A percentile compares a stretch with the other conserved stretches of the same genome.
Evolutionary conservation across 2,329 filamentous ascomycete species (phyloP).

Genomic region (Penicillium sp.): DNA sequence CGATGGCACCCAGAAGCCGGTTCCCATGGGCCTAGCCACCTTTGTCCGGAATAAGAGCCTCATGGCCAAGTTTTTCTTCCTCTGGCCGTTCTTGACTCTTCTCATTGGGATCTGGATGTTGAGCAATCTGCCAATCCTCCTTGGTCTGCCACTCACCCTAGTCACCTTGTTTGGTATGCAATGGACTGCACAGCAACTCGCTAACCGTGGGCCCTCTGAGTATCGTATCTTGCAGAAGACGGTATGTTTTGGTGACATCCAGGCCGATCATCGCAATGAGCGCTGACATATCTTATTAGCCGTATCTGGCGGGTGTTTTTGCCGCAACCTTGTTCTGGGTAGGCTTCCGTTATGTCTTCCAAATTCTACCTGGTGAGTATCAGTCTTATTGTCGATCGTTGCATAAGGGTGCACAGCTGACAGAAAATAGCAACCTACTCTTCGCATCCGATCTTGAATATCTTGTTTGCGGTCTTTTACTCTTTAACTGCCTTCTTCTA

Average conservation of each 20-base stretch:
- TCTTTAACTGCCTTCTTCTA: slow-evolving; percentile 82
- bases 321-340: slow-evolving; percentile 81
- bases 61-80: slow-evolving; percentile 82
- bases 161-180: slow-evolving; percentile 68
- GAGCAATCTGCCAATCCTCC: slow-evolving; percentile 70
- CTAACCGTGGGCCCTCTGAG: slow-evolving; percentile 80
- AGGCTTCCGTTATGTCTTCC: slow-evolving; percentile 72
- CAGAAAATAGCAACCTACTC: slow-evolving; percentile 60
- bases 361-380: slow-evolving; percentile 68
- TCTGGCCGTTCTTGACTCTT: slow-evolving; percentile 81
- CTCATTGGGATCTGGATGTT: slow-evolving; percentile 71
- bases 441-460: slow-evolving; percentile 71
- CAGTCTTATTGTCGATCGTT: neutral
- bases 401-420: neutral
- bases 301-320: slow-evolving; percentile 93
- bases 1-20: slow-evolving; percentile 69
- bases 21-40: slow-evolving; percentile 72
- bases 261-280: too few relatives aligned
- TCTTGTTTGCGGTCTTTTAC: slow-evolving; percentile 68
- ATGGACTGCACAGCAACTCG: slow-evolving; percentile 72
- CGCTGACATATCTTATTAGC: slow-evolving; percentile 51
- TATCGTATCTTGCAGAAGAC: slow-evolving; percentile 91
- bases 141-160: slow-evolving; percentile 72
- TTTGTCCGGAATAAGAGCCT: slow-evolving; percentile 75
- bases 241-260: slow-evolving; percentile 50